Base-by-base conservation (phyloP, 1,284 basidiomycete genomes). In the Ganoderma boninense region DNA sequence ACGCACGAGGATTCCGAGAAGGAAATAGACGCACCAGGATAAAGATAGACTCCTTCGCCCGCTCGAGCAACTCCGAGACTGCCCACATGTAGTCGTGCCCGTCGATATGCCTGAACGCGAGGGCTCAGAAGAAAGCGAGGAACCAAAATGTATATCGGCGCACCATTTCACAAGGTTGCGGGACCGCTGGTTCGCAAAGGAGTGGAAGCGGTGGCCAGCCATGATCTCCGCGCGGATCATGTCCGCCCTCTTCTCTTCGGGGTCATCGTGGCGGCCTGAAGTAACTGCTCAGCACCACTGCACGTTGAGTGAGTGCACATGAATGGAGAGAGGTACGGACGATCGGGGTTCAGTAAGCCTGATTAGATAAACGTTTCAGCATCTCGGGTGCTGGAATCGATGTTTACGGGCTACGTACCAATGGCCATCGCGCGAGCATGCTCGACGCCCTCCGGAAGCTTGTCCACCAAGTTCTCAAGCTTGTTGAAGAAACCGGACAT, bases 51-150 rank as follows among this genome's bases (percentile, higher is more conserved):
- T 94, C 91, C 72, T 85, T 85, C 2, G 93, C 92, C 60, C 83
- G 88, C 64, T 97, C 95, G 32, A 98, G 86, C 80, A 97, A 86
- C 82, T 97, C 95, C 2, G 95, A 95, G 42, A 97, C 80, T 0
- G 97, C 96, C 88, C 93, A 97, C 87, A 98, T 95, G 80, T 97
- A 98, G 83, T 98, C 95, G 70, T 95, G 93, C 0, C 96, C 95
- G 77, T 97, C 95, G 64, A 97, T 87, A 78, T 96, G 94, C 92
- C 92, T 68, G 52, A 23, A 8, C 1, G 13, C 13, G 44, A 4
- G 32, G 13, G 8, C 16, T 62, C 14, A 40, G 26, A 26, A 26
- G 3, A 35, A 49, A 16, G n/a, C 40, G 16, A 16, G 16, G 10
- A 11, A 44, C 8, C 16, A 20, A 29, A 16, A n/a, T 44, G 18